Base-by-base conservation (phyloP, 2,329 filamentous ascomycete genomes). In the Arthrobotrys megalospora region DNA sequence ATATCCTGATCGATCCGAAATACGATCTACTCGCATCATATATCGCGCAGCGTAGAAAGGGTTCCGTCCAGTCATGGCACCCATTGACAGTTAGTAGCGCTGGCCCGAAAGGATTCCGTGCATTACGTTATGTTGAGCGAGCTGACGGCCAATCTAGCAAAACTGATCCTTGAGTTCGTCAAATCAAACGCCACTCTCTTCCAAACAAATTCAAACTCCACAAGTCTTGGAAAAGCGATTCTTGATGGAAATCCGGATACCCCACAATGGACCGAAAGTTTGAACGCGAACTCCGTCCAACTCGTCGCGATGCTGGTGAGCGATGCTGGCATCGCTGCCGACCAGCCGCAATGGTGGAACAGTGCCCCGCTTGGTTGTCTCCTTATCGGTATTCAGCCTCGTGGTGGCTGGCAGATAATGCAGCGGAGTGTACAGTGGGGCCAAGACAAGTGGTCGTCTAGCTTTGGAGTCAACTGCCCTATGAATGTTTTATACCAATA, bases 391-490 rank as follows among this genome's bases (percentile, higher is more conserved):
- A 62, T 76, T 16, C 72, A 76, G 63, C 72, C 72, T 52, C 64
- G 72, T 10, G 72, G 72, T n/a, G 64, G 72, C 6, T 76, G 72
- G 72, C 72, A 76, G 66, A 69, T 76, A 48, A 43, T 76, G 34
- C 72, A 76, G 50, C 53, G 72, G 8, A 41, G 53, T 7, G 72
- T 76, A 11, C 72, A 76, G 28, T 76, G 72, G 72, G 72, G 72
- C 12, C 52, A 76, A 47, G 72, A 76, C 32, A 43, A 38, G 7
- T 69, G 63, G 58, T 62, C 72, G 1, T 43, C 53, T 11, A 69
- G 64, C 43, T 76, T 76, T 38, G 72, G 72, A 21, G 72, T 76
- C 10, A 41, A 32, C 34, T 76, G 72, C 32, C 58, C 72, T 2
- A 60, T 36, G 19, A 65, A 67, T 16, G 47, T 69, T 12, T 43